These are phyloP conservation scores for Penicillium pulvis DNA, from an alignment of 495 filamentous ascomycete genomes.

Conservation along the genomic window DNA sequence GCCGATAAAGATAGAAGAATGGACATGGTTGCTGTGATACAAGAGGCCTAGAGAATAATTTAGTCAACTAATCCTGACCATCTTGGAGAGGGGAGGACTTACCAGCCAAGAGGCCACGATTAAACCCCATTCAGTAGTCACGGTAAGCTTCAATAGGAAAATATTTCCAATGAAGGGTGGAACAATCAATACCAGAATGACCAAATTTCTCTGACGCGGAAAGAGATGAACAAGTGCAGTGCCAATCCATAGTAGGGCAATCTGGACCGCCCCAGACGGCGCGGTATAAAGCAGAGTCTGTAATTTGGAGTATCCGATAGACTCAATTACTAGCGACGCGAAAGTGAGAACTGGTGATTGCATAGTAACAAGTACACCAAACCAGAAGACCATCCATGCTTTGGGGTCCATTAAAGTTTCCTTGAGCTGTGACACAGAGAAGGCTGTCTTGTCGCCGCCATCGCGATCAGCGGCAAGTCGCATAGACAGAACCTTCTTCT, in stretches of 20 bases:
- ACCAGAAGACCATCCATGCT: slow-evolving; percentile 59
- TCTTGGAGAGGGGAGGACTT: slow-evolving; percentile 7
- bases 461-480: slow-evolving; percentile 59
- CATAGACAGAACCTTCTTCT: slow-evolving; percentile 55
- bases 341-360: slow-evolving; percentile 32
- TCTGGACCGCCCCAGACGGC: slow-evolving; percentile 36
- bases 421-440: slow-evolving; percentile 57
- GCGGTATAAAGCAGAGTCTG: slow-evolving; percentile 36
- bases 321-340: slow-evolving; percentile 39
- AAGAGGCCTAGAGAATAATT: slow-evolving; percentile 21
- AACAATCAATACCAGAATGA: slow-evolving; percentile 27
- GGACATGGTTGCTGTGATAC: slow-evolving; percentile 51
- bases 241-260: slow-evolving; percentile 36
- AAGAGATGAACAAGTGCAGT: slow-evolving; percentile 24
- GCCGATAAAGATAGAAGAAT: slow-evolving; percentile 53
- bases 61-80: neutral
- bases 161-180: slow-evolving; percentile 32
- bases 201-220: slow-evolving; percentile 25
- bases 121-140: slow-evolving; percentile 32
- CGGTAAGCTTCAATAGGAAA: slow-evolving; percentile 32
- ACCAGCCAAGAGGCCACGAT: slow-evolving; percentile 40
- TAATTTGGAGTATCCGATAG: slow-evolving; percentile 29
- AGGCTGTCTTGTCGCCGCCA: slow-evolving; percentile 58
- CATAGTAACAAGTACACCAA: slow-evolving; percentile 46
- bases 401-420: slow-evolving; percentile 61